These are phyloP conservation scores for Colletotrichum sp. DNA, from an alignment of 2,329 filamentous ascomycete species.

Conservation along the genomic window DNA sequence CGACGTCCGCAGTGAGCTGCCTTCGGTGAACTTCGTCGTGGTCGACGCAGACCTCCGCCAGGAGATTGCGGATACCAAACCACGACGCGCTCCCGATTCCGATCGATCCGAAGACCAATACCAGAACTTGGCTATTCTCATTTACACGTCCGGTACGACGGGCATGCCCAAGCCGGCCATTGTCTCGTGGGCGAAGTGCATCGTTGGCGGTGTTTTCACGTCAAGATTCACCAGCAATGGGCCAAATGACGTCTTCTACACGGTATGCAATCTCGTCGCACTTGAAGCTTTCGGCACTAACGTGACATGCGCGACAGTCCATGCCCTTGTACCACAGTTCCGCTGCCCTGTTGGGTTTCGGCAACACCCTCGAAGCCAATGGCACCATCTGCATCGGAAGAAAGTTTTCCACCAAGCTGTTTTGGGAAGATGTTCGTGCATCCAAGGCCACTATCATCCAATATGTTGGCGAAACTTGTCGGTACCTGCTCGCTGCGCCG, in stretches of 20 bases:
- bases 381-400: conserved; percentile 74
- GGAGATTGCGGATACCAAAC: conserved; percentile 55
- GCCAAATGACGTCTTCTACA: conserved; percentile 74
- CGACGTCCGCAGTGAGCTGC: conserved; percentile 57
- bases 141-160: conserved; percentile 87
- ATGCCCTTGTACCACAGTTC: conserved; percentile 93
- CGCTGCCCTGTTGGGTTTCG: conserved; percentile 73
- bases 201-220: conserved; percentile 57
- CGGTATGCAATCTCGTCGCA: conserved; percentile 51
- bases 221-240: conserved; percentile 62
- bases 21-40: conserved; percentile 62
- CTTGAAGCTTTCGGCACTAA: not conserved
- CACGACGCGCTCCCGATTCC: conserved; percentile 63
- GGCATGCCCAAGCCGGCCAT: conserved; percentile 83
- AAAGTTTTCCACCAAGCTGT: conserved; percentile 78
- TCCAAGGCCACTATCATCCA: conserved; percentile 78
- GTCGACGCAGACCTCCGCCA: conserved; percentile 64
- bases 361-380: conserved; percentile 63
- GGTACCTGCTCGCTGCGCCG: conserved; percentile 77
- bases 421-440: conserved; percentile 78
- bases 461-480: conserved; percentile 87
- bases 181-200: conserved; percentile 73
- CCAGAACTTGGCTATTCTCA: conserved; percentile 71
- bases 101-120: conserved; percentile 54
- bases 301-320: conserved; percentile 50